phyloP scores from a whole-genome alignment of 176 grass and related monocot species.

The Aechmea fasciata region DNA sequence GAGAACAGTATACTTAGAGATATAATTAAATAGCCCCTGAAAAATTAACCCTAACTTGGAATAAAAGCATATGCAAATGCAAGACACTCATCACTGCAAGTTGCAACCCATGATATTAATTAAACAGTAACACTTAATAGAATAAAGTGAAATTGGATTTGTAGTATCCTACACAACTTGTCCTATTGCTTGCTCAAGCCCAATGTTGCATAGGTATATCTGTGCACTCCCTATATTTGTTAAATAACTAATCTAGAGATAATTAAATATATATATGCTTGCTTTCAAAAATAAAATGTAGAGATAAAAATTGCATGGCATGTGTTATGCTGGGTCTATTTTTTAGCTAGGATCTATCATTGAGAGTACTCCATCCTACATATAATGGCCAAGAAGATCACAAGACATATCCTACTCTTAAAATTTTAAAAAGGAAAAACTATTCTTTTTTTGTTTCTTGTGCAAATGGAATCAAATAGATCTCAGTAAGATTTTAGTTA shows the following conservation, averaged over 20 bases:
- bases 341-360: no score
- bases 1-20: background rate
- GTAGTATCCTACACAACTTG: background rate
- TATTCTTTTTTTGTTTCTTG: background rate
- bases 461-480: background rate
- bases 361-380: no score
- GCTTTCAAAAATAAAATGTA: no score
- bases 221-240: background rate
- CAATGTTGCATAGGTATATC: background rate
- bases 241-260: background rate
- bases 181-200: background rate
- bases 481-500: background rate
- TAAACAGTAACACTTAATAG: conserved; percentile 1
- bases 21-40: background rate
- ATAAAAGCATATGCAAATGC: conserved; percentile 8
- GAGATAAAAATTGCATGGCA: no score
- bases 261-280: no score
- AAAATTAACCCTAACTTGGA: background rate
- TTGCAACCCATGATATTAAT: background rate
- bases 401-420: background rate
- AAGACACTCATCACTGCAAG: background rate
- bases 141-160: background rate
- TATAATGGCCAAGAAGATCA: no score
- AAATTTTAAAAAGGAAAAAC: background rate
- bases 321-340: no score